Evolutionary conservation across 352 stramenopile species (phyloP).

Genomic region (Blastocystis sp.): DNA sequence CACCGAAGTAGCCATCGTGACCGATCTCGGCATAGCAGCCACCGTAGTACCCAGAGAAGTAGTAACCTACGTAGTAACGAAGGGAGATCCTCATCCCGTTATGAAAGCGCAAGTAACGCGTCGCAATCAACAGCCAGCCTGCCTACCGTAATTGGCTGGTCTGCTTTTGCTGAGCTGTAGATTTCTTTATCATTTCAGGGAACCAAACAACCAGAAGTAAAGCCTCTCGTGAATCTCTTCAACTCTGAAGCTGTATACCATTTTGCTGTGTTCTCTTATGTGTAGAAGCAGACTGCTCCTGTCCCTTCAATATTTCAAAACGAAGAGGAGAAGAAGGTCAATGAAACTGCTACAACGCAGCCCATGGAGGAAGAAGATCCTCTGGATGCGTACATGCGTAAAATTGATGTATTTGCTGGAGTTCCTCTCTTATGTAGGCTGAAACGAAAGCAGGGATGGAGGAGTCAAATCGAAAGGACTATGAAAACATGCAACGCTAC

Average conservation of each 20-base stretch:
- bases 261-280: background rate
- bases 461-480: background rate
- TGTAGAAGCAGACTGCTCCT: background rate
- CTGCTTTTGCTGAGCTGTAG: background rate
- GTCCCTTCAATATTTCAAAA: background rate
- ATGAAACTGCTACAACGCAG: background rate
- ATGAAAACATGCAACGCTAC: slow-evolving; percentile 12
- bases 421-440: background rate
- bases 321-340: background rate
- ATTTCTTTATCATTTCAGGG: slow-evolving; percentile 39
- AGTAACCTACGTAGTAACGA: background rate
- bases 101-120: background rate
- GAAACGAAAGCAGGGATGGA: slow-evolving; percentile 16
- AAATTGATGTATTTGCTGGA: background rate
- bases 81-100: background rate
- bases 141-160: background rate
- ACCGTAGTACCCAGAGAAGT: background rate
- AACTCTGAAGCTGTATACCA: background rate
- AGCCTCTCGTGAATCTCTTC: slow-evolving; percentile 30
- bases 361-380: slow-evolving; percentile 51
- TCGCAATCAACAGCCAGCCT: background rate
- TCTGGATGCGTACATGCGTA: slow-evolving; percentile 61
- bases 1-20: slow-evolving; percentile 29
- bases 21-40: background rate
- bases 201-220: background rate